These are phyloP conservation scores for Paecilomyces dactylethromorphus DNA, from an alignment of 2,329 filamentous ascomycete genomes.

Conservation along the genomic window DNA sequence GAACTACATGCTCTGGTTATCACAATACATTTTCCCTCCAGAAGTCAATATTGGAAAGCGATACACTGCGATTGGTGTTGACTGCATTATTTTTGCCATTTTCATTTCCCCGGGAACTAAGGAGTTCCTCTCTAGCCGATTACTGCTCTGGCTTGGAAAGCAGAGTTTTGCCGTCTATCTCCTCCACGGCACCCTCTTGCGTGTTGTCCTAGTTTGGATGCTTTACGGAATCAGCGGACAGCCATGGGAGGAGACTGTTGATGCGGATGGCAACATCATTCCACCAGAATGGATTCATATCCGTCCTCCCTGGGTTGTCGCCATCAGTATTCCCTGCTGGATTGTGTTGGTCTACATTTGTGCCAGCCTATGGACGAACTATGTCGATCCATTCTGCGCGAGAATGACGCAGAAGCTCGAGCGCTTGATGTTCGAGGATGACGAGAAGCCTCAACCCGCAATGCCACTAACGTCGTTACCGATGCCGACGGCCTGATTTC, in stretches of 20 bases:
- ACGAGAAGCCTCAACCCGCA: slow-evolving; percentile 24
- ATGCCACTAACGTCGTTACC: slow-evolving; percentile 18
- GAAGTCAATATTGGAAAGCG: slow-evolving; percentile 39
- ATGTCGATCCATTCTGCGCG: slow-evolving; percentile 47
- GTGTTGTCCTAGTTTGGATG: slow-evolving; percentile 46
- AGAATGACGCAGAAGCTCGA: slow-evolving; percentile 43
- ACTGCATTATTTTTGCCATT: slow-evolving; percentile 45
- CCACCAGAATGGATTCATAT: slow-evolving; percentile 38
- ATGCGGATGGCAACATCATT: slow-evolving; percentile 32
- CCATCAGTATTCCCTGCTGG: slow-evolving; percentile 41
- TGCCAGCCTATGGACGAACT: slow-evolving; percentile 46
- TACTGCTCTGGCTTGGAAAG: slow-evolving; percentile 49
- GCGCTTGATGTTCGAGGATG: slow-evolving; percentile 41
- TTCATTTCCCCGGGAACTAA: slow-evolving; percentile 45
- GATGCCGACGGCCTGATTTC: slow-evolving; percentile 12
- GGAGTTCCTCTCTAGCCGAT: slow-evolving; percentile 42
- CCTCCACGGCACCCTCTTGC: slow-evolving; percentile 47
- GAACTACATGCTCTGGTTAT: slow-evolving; percentile 32
- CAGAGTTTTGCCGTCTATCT: slow-evolving; percentile 53
- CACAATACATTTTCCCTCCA: slow-evolving; percentile 42
- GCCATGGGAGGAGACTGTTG: slow-evolving; percentile 37
- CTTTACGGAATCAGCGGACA: slow-evolving; percentile 46
- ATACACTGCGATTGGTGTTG: slow-evolving; percentile 44
- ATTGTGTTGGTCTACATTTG: slow-evolving; percentile 41
- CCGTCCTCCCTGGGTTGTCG: slow-evolving; percentile 33